Conservation (phyloP, 169 alveolate genomes). For the Eimeria sp. region DNA sequence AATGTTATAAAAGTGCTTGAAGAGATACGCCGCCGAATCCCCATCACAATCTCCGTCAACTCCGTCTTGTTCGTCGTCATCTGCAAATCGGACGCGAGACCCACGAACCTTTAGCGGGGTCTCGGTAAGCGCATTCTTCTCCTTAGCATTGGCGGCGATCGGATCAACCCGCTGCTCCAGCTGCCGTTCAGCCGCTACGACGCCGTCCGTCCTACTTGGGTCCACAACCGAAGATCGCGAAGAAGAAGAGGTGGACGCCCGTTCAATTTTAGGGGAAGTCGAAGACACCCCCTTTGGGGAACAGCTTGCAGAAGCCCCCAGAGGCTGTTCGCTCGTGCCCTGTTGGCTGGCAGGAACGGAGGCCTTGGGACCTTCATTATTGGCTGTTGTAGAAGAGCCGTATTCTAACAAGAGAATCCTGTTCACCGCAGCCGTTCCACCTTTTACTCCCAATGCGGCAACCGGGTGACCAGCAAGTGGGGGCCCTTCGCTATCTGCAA, state of each 20-base stretch:
- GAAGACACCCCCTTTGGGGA: constrained; percentile 24
- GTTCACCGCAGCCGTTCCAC: constrained; percentile 7
- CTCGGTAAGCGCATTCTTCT: constrained; percentile 5
- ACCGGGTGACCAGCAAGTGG: background rate
- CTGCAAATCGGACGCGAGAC: constrained; percentile 74
- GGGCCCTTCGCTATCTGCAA: constrained; percentile 2
- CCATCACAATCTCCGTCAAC: constrained; percentile 60
- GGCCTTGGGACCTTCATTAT: background rate
- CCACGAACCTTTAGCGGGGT: constrained; percentile 43
- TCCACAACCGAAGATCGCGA: background rate
- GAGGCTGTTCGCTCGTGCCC: background rate
- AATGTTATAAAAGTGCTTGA: constrained; percentile 64
- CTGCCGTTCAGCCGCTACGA: constrained; percentile 25
- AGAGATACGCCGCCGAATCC: constrained; percentile 50
- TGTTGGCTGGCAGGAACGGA: background rate
- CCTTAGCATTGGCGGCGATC: background rate
- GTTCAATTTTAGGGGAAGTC: background rate
- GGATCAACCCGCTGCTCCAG: constrained; percentile 23
- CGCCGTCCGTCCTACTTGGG: constrained; percentile 1
- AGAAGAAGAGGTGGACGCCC: constrained; percentile 5
- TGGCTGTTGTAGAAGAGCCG: background rate
- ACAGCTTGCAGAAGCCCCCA: background rate
- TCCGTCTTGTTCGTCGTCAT: constrained; percentile 70
- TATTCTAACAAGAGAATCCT: constrained; percentile 45
- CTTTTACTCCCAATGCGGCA: background rate